Percentiles rank a stretch among this genome's conserved stretches.
phyloP scores from a whole-genome alignment of 2,329 filamentous ascomycete genomes.

The Alternaria atra region DNA sequence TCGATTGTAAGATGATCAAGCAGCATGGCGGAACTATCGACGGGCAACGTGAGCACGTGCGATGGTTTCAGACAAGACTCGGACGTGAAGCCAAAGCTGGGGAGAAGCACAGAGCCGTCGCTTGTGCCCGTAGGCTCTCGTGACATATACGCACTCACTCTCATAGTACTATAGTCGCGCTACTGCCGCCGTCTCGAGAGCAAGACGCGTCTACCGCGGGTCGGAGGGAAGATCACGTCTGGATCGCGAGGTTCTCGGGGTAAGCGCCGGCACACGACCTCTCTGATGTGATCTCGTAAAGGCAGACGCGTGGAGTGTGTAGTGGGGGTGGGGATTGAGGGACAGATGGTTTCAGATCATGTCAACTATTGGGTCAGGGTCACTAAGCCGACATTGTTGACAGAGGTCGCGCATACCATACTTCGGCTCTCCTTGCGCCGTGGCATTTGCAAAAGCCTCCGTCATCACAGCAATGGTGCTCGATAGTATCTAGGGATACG shows the following conservation, averaged over 20 bases:
- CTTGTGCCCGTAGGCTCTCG: conserved; percentile 23
- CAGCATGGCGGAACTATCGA: conserved; percentile 16
- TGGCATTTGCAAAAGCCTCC: conserved; percentile 28
- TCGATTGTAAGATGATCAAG: conserved; percentile 4
- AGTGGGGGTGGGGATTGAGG: conserved; percentile 40
- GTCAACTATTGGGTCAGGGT: conserved; percentile 21
- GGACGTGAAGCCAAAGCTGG: conserved; percentile 16
- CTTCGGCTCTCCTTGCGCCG: conserved; percentile 22
- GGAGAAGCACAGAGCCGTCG: conserved; percentile 19
- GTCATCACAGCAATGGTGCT: conserved; percentile 34
- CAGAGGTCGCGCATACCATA: conserved; percentile 28
- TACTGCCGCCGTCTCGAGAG: conserved; percentile 27
- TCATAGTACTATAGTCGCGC: conserved; percentile 44
- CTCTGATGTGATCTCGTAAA: conserved; percentile 33
- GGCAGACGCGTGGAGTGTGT: conserved; percentile 28
- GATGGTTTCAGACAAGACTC: conserved; percentile 10
- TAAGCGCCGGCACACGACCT: conserved; percentile 35
- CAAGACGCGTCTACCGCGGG: conserved; percentile 30
- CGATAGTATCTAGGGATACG: conserved; percentile 39
- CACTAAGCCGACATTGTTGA: conserved; percentile 27
- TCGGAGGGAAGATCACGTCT: conserved; percentile 21
- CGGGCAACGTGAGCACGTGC: conserved; percentile 16
- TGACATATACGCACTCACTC: conserved; percentile 47
- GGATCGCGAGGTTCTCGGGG: conserved; percentile 17
- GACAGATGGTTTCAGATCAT: conserved; percentile 36